Evolutionary conservation across 768 basidiomycete species (phyloP), one percentile per base, ranked within the genome.

Genomic region (Suillus bovinus): DNA sequence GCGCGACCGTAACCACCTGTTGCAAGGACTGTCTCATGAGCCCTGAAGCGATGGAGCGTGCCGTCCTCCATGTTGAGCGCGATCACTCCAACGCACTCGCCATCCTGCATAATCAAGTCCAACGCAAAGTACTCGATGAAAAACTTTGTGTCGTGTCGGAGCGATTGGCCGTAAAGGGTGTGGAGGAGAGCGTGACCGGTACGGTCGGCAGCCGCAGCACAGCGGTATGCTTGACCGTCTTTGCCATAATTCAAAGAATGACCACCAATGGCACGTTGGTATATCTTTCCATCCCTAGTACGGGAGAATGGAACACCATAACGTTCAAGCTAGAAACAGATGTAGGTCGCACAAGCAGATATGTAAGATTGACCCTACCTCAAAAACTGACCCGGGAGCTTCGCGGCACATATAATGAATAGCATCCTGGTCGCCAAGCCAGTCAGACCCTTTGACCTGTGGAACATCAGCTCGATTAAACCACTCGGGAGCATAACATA

Each of bases 351-450:
- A 50, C 49, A 47, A 44, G 31, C 24, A 31, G 13, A 16, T 13
- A 58, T 54, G 41, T 8, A 46, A 29, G 9, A 65, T 39, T 46
- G 22, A 24, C 63, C 79, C 46, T 63, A 91, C 95, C 85, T 98
- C 96, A 53, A 96, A 86, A 66, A 98, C 95, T 46, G 92, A 90
- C 74, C 88, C 82, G 56, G 96, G 96, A 49, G 97, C 97, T 77
- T 99, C 97, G 41, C 94, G 84, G 76, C 94, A 97, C 97, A 99
- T 99, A 81, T 99, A 99, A 72, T 99, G 97, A 69, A 99, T 99
- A 58, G 97, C 97, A 71, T 99, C 97, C 79, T 96, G 95, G 81
- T 99, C 97, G 76, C 97, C 97, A 47, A 99, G 88, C 97, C 97
- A 99, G 80, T 99, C 97, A 59, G 95, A 97, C 64, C 97, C 97